phyloP scores from a whole-genome alignment of 1,284 basidiomycete species.

The Sanghuangporus baumii region DNA sequence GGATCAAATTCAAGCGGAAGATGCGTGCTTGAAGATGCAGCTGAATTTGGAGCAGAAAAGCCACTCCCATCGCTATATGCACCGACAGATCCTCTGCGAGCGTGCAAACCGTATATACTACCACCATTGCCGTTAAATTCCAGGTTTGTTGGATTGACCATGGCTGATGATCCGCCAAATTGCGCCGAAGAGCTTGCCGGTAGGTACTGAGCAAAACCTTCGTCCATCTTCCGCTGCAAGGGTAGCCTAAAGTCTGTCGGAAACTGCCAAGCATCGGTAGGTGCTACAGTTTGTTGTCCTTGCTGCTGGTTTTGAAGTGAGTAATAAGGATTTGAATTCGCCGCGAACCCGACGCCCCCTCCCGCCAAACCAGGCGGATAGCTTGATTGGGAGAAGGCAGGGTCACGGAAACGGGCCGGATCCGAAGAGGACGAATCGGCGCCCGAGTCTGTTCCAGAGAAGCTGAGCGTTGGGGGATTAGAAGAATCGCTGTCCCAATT shows the following conservation, averaged over 20 bases:
- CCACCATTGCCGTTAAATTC: slow-evolving; percentile 4
- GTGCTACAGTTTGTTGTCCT: neutral
- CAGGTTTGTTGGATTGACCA: slow-evolving; percentile 8
- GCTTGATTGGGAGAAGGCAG: neutral
- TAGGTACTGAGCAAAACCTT: slow-evolving; percentile 16
- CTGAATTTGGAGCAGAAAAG: slow-evolving; percentile 15
- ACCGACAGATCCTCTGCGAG: slow-evolving; percentile 13
- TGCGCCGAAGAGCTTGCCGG: slow-evolving; percentile 1
- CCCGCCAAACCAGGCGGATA: neutral
- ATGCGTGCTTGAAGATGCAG: slow-evolving; percentile 16
- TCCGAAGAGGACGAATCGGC: slow-evolving; percentile 13
- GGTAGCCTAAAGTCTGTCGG: slow-evolving; percentile 4
- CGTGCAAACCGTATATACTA: slow-evolving; percentile 13
- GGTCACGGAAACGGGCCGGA: slow-evolving; percentile 1
- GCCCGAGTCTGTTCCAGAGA: slow-evolving; percentile 17
- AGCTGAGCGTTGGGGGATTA: slow-evolving; percentile 12
- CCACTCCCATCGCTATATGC: slow-evolving; percentile 14
- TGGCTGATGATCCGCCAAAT: slow-evolving; percentile 5
- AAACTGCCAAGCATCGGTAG: slow-evolving; percentile 3
- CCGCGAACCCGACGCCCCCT: neutral
- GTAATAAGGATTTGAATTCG: slow-evolving; percentile 7
- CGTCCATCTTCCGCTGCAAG: slow-evolving; percentile 10
- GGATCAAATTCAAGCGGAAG: slow-evolving; percentile 16
- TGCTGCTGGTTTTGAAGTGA: slow-evolving; percentile 4
- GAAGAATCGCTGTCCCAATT: slow-evolving; percentile 14